These are phyloP conservation scores for Trifolium dubium DNA, from an alignment of 306 rosid species.

Conservation along the genomic window DNA sequence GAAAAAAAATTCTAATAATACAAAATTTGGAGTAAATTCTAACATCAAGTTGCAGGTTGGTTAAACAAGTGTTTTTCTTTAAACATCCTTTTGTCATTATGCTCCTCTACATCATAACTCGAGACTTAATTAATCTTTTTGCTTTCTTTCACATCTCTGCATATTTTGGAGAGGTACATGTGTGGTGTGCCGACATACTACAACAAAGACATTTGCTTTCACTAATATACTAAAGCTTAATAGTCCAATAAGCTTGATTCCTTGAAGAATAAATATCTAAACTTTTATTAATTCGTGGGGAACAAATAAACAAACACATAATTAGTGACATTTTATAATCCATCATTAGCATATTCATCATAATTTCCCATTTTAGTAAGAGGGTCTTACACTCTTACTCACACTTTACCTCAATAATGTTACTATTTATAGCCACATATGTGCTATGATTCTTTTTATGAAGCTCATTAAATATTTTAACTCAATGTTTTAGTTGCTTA, in stretches of 20 bases:
- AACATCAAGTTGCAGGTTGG: too few relatives aligned
- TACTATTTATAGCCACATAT: background rate
- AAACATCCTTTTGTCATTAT: too few relatives aligned
- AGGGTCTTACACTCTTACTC: background rate
- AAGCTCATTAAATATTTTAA: too few relatives aligned
- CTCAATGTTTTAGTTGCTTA: too few relatives aligned
- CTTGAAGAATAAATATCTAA: slow-evolving; percentile 15
- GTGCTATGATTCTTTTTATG: too few relatives aligned
- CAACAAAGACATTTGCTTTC: slow-evolving; percentile 5
- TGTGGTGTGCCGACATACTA: slow-evolving; percentile 31
- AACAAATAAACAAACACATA: background rate
- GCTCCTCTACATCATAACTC: too few relatives aligned
- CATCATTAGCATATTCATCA: slow-evolving; percentile 17
- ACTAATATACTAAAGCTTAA: slow-evolving; percentile 13
- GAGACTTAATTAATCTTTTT: background rate
- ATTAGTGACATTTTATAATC: background rate
- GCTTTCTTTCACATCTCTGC: slow-evolving; percentile 22
- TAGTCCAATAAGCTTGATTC: slow-evolving; percentile 20
- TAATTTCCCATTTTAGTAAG: slow-evolving; percentile 10
- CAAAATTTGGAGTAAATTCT: too few relatives aligned
- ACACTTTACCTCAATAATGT: background rate
- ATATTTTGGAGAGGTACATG: background rate
- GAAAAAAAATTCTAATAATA: too few relatives aligned
- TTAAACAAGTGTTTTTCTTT: too few relatives aligned
- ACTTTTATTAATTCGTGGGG: slow-evolving; percentile 14